Conservation (phyloP, 768 basidiomycete genomes). For the Candolleomyces efflorescens region DNA sequence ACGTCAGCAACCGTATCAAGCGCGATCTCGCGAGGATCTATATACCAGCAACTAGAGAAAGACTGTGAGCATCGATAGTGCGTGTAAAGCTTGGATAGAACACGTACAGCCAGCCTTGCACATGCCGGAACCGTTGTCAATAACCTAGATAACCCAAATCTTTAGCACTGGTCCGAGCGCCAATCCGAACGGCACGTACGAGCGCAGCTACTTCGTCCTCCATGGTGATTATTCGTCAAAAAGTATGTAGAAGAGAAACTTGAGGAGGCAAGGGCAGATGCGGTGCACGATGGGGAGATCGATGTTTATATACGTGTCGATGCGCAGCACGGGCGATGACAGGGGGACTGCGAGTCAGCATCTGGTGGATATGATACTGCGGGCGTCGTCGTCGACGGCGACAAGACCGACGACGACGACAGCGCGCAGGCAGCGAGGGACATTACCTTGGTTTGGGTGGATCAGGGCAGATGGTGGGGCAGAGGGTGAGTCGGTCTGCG, state of each 20-base stretch:
- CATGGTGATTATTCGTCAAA: slow-evolving; percentile 9
- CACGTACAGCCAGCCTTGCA: slow-evolving; percentile 98
- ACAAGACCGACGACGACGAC: not conserved
- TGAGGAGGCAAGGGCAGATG: not conserved
- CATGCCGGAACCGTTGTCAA: slow-evolving; percentile 93
- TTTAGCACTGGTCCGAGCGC: not conserved
- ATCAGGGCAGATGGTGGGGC: not conserved
- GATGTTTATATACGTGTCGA: slow-evolving; percentile 9
- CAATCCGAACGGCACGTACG: slow-evolving; percentile 2
- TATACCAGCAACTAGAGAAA: slow-evolving; percentile 58
- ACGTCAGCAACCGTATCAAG: slow-evolving; percentile 15
- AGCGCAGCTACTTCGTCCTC: slow-evolving; percentile 12
- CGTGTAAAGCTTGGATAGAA: slow-evolving; percentile 12
- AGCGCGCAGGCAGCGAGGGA: not conserved
- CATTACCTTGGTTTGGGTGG: slow-evolving; percentile 5
- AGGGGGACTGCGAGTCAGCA: slow-evolving; percentile 4
- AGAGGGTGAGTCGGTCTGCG: slow-evolving; percentile 4
- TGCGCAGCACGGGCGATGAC: slow-evolving; percentile 5
- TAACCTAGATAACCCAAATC: slow-evolving; percentile 4
- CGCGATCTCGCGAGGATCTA: slow-evolving; percentile 8
- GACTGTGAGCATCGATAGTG: slow-evolving; percentile 17
- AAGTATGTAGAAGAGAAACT: slow-evolving; percentile 2
- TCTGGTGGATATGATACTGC: not conserved
- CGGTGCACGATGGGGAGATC: slow-evolving; percentile 1
- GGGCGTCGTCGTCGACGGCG: slow-evolving; percentile 1